Conservation (phyloP, 2,329 filamentous ascomycete species). For the Aureobasidium sp. region DNA sequence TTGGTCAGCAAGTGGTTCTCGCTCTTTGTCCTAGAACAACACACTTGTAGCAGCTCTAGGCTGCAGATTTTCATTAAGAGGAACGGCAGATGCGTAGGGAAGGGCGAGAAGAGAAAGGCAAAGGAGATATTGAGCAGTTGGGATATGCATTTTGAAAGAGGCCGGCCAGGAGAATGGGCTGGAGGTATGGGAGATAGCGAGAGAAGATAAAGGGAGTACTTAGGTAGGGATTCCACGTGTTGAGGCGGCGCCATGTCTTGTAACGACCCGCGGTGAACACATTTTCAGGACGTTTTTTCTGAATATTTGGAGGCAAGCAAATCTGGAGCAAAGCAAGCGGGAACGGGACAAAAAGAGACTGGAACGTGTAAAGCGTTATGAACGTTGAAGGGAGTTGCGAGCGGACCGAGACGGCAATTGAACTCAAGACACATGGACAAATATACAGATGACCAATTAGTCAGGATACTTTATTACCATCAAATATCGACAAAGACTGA, state of each 20-base stretch:
- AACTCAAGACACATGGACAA: neutral
- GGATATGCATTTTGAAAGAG: constrained; percentile 4
- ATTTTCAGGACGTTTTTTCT: neutral
- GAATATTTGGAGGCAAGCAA: neutral
- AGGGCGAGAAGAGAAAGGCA: constrained; percentile 4
- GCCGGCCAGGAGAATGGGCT: neutral
- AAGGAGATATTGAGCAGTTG: constrained; percentile 1
- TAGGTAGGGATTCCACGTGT: neutral
- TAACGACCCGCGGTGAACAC: neutral
- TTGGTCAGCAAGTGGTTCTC: too few relatives aligned
- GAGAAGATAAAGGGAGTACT: neutral
- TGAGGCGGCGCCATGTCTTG: constrained; percentile 4
- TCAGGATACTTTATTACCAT: neutral
- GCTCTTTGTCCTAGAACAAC: neutral
- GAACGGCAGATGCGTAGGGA: constrained; percentile 6
- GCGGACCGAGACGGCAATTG: constrained; percentile 2
- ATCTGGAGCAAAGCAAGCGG: neutral
- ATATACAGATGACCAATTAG: neutral
- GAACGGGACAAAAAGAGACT: neutral
- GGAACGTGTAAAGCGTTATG: constrained; percentile 5
- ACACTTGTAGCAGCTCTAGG: constrained; percentile 3
- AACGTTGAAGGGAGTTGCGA: neutral
- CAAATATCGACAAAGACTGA: neutral
- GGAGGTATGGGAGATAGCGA: neutral
- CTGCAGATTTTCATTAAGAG: neutral